Evolutionary conservation across 495 filamentous ascomycete genomes (phyloP), one percentile per base, ranked within the genome.

Genomic region (Aspergillus homomorphus): DNA sequence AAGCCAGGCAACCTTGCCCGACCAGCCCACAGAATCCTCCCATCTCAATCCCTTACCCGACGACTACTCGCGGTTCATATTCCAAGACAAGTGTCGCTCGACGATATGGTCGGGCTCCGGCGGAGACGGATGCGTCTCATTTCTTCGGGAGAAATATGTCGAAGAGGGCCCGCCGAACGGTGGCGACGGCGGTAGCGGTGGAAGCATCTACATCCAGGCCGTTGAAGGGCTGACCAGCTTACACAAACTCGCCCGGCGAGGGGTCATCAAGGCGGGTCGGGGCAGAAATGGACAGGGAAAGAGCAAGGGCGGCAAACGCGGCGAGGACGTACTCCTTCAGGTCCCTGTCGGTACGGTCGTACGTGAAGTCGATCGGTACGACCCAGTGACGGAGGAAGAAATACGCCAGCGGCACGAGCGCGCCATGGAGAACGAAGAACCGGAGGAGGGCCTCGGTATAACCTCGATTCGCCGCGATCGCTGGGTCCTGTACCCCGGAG

Each of bases 331-430:
- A 2, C 74, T 98, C 54, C 84, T 98, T 45, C 84, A 88, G 38
- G 94, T 98, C 7, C 94, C 95, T 0, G 89, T 98, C 9, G 94
- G 94, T 15, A 98, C 94, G 0, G 87, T 98, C 12, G 80, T 98
- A 2, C 81, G 89, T 19, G 94, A 98, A 71, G 74, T 96, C 12
- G 80, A 80, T 51, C 81, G 94, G 21, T 74, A 83, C 51, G 92
- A 98, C 71, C 92, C 90, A 2, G 77, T 89, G 18, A 81, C 80
- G 38, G 89, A 90, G 54, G 88, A 87, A 57, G 73, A 77, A 49
- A 68, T 64, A 58, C 62, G 66, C 23, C 59, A 62, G 14, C 66
- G 55, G 41, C 45, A 74, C 52, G 64, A 71, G 66, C 68, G 19
- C 61, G 66, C 56, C 65, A 65, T 26, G 12, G 43, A 18, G 2